These are phyloP conservation scores for Umbelopsis sp. DNA, from an alignment of 192 early-diverging fungal species.

Conservation along the genomic window DNA sequence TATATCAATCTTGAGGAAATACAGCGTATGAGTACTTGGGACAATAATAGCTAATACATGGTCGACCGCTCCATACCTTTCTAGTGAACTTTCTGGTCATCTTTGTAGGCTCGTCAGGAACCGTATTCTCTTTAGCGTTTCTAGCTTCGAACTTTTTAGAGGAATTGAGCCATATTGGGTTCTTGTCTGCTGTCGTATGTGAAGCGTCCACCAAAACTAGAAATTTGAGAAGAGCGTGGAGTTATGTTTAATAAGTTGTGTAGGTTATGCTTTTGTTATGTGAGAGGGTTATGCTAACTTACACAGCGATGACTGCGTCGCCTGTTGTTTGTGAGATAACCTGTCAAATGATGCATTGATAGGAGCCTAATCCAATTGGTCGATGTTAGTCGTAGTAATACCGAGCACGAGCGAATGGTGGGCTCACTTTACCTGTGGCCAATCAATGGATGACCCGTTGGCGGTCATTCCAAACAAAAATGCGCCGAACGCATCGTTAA, in stretches of 20 bases:
- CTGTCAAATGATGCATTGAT: slow-evolving; percentile 25
- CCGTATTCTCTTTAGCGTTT: neutral
- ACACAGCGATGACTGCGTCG: slow-evolving; percentile 1
- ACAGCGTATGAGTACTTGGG: neutral
- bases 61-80: neutral
- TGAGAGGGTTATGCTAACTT: neutral
- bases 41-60: neutral
- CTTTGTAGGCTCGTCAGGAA: slow-evolving; percentile 14
- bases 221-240: too few species aligned
- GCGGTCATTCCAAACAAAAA: slow-evolving; percentile 39
- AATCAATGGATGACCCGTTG: slow-evolving; percentile 30
- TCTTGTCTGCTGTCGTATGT: neutral
- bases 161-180: neutral
- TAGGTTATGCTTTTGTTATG: neutral
- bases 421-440: slow-evolving; percentile 23
- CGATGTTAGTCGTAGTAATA: slow-evolving; percentile 1
- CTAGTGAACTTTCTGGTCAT: slow-evolving; percentile 23
- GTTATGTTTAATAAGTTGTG: too few species aligned
- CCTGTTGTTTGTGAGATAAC: neutral
- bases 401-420: neutral
- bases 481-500: slow-evolving; percentile 38
- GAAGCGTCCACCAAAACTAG: neutral
- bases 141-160: neutral
- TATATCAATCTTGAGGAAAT: slow-evolving; percentile 30
- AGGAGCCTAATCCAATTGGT: slow-evolving; percentile 20